A percentile compares a stretch with the other conserved stretches of the same genome.
Evolutionary conservation across 257 asterid species (phyloP).

Genomic region (Solanum dulcamara): DNA sequence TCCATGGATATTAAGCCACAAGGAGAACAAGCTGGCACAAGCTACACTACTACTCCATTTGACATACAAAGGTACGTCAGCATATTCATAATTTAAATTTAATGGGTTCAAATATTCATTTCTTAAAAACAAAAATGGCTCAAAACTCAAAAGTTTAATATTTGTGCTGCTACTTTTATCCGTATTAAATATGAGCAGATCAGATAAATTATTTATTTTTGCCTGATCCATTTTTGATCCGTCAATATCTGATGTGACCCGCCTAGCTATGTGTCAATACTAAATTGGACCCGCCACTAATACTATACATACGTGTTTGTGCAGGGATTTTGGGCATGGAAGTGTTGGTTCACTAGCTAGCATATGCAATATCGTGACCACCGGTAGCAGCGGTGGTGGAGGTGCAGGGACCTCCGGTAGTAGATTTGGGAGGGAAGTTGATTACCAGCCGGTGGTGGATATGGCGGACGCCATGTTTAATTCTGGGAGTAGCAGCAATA

Average conservation of each 20-base stretch:
- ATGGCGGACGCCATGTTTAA: conserved; percentile 87
- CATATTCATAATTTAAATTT: background rate
- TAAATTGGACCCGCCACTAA: background rate
- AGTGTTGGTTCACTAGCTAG: background rate
- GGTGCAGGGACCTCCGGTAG: conserved; percentile 17
- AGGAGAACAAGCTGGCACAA: background rate
- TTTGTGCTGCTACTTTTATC: background rate
- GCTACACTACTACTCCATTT: background rate
- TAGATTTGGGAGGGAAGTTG: conserved; percentile 9
- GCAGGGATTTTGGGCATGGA: background rate
- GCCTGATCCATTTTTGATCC: background rate
- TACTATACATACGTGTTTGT: background rate
- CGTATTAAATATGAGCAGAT: background rate
- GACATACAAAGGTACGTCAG: background rate
- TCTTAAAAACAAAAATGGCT: background rate
- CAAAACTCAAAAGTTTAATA: background rate
- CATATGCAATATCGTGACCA: background rate
- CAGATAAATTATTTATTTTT: background rate
- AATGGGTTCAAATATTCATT: background rate
- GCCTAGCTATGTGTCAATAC: background rate
- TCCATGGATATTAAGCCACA: conserved; percentile 39
- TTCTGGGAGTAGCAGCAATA: conserved; percentile 62
- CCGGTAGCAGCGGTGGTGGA: background rate
- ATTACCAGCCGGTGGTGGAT: conserved; percentile 48
- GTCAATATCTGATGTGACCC: background rate